Percentiles rank a stretch among this genome's conserved stretches.
Evolutionary conservation across 2,329 filamentous ascomycete species (phyloP).

Genomic region (Pseudogymnoascus verrucosus): DNA sequence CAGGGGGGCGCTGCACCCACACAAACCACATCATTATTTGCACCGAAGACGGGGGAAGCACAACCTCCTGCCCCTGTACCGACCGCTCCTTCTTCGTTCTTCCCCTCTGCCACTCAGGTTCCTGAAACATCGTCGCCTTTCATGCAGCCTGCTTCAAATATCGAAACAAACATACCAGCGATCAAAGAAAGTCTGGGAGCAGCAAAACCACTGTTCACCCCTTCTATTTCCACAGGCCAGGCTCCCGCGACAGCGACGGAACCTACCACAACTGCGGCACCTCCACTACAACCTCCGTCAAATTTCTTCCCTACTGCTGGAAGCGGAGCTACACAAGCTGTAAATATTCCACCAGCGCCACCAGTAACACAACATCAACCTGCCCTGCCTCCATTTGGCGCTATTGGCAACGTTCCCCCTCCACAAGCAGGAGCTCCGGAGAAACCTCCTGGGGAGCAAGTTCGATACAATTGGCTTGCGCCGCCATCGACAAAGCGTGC

Average conservation of each 20-base stretch:
- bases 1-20: not conserved
- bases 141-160: not conserved
- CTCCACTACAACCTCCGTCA: not conserved
- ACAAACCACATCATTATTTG: not conserved
- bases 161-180: not conserved
- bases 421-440: not conserved
- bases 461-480: constrained; percentile 2
- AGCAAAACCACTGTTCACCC: not conserved
- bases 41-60: not conserved
- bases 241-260: not conserved
- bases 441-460: not conserved
- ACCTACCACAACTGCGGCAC: not conserved
- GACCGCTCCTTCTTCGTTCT: not conserved
- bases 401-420: not conserved
- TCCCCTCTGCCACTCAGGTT: not conserved
- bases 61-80: not conserved
- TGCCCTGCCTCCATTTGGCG: not conserved
- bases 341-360: not conserved
- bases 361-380: not conserved
- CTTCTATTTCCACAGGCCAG: not conserved
- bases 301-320: not conserved
- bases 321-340: not conserved
- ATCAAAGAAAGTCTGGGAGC: not conserved
- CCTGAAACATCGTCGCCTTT: not conserved
- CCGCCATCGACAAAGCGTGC: not conserved